Base-by-base conservation (phyloP, 129 eudicot genomes). In the Helianthus tuberosus region DNA sequence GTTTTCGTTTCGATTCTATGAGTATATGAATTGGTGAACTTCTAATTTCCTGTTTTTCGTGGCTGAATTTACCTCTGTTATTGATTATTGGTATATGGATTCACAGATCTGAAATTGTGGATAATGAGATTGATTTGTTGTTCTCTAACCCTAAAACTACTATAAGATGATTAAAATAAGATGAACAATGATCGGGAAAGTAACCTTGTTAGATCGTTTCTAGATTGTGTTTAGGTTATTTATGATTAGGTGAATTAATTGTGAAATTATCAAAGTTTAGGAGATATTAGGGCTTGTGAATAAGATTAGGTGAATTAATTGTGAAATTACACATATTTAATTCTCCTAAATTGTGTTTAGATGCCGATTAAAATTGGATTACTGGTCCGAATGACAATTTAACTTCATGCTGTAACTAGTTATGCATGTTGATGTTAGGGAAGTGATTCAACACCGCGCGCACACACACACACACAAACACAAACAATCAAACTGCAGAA, bases 261-360 rank as follows among this genome's bases (percentile, higher is more conserved):
- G 15, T 38, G 52, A 64, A 51, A 20, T 52, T 39, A 51, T 11
- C 14, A 23, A 52, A 25, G 20, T 46, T n/a, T 27, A 5, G 5
- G 69, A 44, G 50, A 48, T 62, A 15, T 48, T 74, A 74, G 78
- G 71, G 70, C 49, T 74, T 16, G 70, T 49, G 23, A 15, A 47
- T 60, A 12, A n/a, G n/a, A n/a, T n/a, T n/a, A n/a, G n/a, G n/a
- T n/a, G n/a, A n/a, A n/a, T n/a, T n/a, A n/a, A n/a, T n/a, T n/a
- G n/a, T n/a, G n/a, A n/a, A n/a, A n/a, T n/a, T n/a, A n/a, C n/a
- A n/a, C n/a, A n/a, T n/a, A 50, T 41, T 13, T 32, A 50, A 51
- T 38, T 38, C 8, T 36, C 64, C 71, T 53, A 5, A 8, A 36
- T 35, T 39, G 17, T 64, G 72, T 36, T 64, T 35, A 20, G 50